A percentile compares a stretch with the other conserved stretches of the same genome.
phyloP scores from a whole-genome alignment of 163 green algal species.

The Prototheca cutis region DNA sequence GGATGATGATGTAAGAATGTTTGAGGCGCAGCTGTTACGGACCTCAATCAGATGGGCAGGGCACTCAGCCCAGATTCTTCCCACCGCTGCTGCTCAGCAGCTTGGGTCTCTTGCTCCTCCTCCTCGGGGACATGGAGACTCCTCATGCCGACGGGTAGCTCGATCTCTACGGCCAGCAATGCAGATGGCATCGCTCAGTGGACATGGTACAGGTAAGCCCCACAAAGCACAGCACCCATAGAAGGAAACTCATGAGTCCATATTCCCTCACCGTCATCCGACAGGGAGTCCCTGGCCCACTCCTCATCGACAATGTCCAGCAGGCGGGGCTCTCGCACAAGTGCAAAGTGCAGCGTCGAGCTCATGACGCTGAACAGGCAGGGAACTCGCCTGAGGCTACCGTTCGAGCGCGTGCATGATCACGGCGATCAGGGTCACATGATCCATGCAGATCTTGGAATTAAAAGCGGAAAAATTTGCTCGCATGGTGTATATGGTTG shows the following conservation, averaged over 20 bases:
- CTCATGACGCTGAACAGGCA: too few relatives aligned
- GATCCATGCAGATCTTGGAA: too few relatives aligned
- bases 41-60: too few relatives aligned
- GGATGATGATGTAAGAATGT: too few relatives aligned
- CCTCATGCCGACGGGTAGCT: background rate
- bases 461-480: too few relatives aligned
- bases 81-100: background rate
- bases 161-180: background rate
- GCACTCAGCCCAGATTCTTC: background rate
- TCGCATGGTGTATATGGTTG: too few relatives aligned
- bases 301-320: constrained; percentile 8
- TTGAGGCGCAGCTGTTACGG: too few relatives aligned
- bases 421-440: too few relatives aligned
- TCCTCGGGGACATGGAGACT: background rate
- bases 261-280: background rate
- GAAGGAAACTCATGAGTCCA: background rate
- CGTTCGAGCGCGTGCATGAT: too few relatives aligned
- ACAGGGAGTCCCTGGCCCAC: background rate
- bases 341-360: background rate
- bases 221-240: too few relatives aligned
- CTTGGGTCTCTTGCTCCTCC: background rate
- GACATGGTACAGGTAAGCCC: too few relatives aligned
- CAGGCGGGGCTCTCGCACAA: background rate
- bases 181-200: background rate
- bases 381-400: too few relatives aligned